These are phyloP conservation scores for Colletotrichum lentis DNA, from an alignment of 2,329 filamentous ascomycete species.

Conservation along the genomic window DNA sequence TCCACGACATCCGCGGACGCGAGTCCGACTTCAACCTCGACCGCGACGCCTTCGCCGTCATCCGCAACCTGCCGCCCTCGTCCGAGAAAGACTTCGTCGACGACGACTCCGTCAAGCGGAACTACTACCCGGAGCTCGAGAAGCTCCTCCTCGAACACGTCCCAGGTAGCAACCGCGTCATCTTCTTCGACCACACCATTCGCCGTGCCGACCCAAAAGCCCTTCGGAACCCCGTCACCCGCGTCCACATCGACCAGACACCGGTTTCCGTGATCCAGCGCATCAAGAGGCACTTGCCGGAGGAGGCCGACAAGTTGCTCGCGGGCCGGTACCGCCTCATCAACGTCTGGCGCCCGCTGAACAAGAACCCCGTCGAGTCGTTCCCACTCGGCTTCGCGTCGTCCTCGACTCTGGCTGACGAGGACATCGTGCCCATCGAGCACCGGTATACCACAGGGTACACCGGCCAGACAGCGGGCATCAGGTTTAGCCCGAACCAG, in stretches of 20 bases:
- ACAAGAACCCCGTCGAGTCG: slow-evolving; percentile 67
- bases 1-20: slow-evolving; percentile 77
- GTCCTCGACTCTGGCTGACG: slow-evolving; percentile 65
- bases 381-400: slow-evolving; percentile 75
- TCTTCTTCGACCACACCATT: slow-evolving; percentile 90
- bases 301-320: slow-evolving; percentile 69
- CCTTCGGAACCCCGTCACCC: slow-evolving; percentile 71
- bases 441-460: slow-evolving; percentile 75
- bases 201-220: slow-evolving; percentile 70
- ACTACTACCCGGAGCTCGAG: slow-evolving; percentile 89
- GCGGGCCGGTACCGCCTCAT: slow-evolving; percentile 79
- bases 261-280: slow-evolving; percentile 69
- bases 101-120: slow-evolving; percentile 71
- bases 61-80: slow-evolving; percentile 65
- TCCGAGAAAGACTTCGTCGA: slow-evolving; percentile 69
- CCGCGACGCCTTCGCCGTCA: slow-evolving; percentile 75
- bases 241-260: slow-evolving; percentile 88
- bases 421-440: slow-evolving; percentile 75
- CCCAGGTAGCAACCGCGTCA: slow-evolving; percentile 70
- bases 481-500: slow-evolving; percentile 68
- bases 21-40: slow-evolving; percentile 75
- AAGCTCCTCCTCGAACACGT: slow-evolving; percentile 72
- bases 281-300: slow-evolving; percentile 70
- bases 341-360: slow-evolving; percentile 82
- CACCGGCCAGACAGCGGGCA: slow-evolving; percentile 76